Conservation (phyloP, 768 basidiomycete genomes). For the Lentinula lateritia region DNA sequence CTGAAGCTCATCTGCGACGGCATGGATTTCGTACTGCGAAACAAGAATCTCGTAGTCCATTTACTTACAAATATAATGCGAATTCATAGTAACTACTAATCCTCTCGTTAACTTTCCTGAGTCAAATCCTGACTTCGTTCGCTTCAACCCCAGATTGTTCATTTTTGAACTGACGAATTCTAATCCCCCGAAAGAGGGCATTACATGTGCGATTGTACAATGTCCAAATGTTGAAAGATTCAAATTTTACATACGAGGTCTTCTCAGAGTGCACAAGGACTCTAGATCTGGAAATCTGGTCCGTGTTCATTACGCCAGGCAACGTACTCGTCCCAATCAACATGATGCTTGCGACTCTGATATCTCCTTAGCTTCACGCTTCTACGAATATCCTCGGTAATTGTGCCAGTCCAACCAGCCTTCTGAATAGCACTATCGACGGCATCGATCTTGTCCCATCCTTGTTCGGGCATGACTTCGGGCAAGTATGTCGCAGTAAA, state of each 20-base stretch:
- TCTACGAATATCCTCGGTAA: constrained; percentile 78
- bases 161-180: neutral
- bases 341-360: constrained; percentile 66
- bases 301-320: constrained; percentile 57
- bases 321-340: constrained; percentile 73
- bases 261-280: neutral
- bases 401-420: constrained; percentile 80
- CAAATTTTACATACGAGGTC: neutral
- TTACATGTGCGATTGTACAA: neutral
- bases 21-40: neutral
- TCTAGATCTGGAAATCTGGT: constrained; percentile 1
- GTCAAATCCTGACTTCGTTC: neutral
- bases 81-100: neutral
- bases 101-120: neutral
- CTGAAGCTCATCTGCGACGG: neutral
- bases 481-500: constrained; percentile 92
- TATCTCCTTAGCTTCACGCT: constrained; percentile 76
- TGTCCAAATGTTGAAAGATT: neutral
- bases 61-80: neutral
- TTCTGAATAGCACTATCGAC: constrained; percentile 90
- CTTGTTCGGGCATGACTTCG: constrained; percentile 87
- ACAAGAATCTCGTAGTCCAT: neutral
- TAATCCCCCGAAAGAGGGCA: neutral
- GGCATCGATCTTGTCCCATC: constrained; percentile 89
- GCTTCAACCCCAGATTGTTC: too few relatives aligned